phyloP scores from a whole-genome alignment of 2,329 filamentous ascomycete species.

The Nannizziopsis barbatae region DNA sequence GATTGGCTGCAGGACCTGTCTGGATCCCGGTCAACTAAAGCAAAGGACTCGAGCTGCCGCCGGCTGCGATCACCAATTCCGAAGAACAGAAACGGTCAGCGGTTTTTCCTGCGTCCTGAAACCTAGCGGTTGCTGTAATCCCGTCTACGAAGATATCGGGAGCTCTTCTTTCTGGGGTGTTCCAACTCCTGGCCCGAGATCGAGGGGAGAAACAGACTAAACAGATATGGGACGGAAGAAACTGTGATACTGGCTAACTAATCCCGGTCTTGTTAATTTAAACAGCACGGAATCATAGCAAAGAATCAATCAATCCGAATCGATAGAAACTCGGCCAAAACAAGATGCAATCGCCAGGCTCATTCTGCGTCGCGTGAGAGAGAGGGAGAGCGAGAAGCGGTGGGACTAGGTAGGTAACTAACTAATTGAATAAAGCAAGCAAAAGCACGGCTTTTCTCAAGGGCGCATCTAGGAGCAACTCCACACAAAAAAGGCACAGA shows the following conservation, averaged over 20 bases:
- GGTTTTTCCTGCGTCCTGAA: background rate
- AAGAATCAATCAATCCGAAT: background rate
- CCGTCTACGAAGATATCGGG: background rate
- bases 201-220: background rate
- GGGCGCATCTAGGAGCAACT: slow-evolving; percentile 8
- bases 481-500: slow-evolving; percentile 7
- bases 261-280: background rate
- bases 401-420: background rate
- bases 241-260: background rate
- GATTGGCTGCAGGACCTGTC: background rate
- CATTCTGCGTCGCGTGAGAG: background rate
- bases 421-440: background rate
- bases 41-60: no score
- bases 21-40: no score
- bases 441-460: background rate
- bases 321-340: background rate
- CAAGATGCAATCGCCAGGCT: background rate
- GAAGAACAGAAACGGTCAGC: background rate
- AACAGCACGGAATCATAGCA: background rate
- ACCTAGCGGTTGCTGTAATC: background rate
- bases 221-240: background rate
- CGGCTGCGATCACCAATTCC: background rate
- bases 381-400: no score
- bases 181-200: background rate
- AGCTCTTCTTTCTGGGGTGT: background rate